Conservation (phyloP, 2,329 filamentous ascomycete species). For the Colletotrichum sp. region DNA sequence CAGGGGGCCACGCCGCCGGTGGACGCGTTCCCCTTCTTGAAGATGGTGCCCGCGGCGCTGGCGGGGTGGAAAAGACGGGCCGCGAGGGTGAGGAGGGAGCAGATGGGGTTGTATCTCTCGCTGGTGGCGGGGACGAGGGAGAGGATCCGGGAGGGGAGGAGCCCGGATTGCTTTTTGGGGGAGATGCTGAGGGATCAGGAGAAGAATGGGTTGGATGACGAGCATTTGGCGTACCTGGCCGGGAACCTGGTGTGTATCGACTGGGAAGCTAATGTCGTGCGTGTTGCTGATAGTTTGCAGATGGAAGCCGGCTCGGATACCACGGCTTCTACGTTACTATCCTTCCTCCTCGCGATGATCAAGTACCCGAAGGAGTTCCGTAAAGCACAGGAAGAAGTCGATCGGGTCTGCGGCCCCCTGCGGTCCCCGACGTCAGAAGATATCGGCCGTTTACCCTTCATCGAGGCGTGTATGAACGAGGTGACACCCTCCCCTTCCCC, state of each 20-base stretch:
- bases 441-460: slow-evolving; percentile 22
- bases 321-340: slow-evolving; percentile 18
- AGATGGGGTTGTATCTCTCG: neutral
- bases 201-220: slow-evolving; percentile 22
- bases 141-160: neutral
- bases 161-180: neutral
- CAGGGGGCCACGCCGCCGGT: slow-evolving; percentile 29
- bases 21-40: slow-evolving; percentile 27
- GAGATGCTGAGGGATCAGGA: neutral
- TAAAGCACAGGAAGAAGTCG: slow-evolving; percentile 31
- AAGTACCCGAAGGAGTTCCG: slow-evolving; percentile 23
- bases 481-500: neutral
- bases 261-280: too few relatives aligned
- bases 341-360: slow-evolving; percentile 29
- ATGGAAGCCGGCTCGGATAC: slow-evolving; percentile 32
- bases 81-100: neutral
- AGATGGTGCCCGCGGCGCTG: neutral
- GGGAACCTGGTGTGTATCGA: neutral
- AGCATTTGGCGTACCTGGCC: slow-evolving; percentile 25
- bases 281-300: neutral
- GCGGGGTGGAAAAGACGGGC: neutral
- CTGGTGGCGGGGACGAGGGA: neutral
- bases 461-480: slow-evolving; percentile 27
- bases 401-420: slow-evolving; percentile 22
- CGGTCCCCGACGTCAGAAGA: slow-evolving; percentile 35